Percentiles rank a stretch among this genome's conserved stretches.
These are phyloP conservation scores for Graphium sp. DNA, from an alignment of 2,329 filamentous ascomycete species.

Conservation along the genomic window DNA sequence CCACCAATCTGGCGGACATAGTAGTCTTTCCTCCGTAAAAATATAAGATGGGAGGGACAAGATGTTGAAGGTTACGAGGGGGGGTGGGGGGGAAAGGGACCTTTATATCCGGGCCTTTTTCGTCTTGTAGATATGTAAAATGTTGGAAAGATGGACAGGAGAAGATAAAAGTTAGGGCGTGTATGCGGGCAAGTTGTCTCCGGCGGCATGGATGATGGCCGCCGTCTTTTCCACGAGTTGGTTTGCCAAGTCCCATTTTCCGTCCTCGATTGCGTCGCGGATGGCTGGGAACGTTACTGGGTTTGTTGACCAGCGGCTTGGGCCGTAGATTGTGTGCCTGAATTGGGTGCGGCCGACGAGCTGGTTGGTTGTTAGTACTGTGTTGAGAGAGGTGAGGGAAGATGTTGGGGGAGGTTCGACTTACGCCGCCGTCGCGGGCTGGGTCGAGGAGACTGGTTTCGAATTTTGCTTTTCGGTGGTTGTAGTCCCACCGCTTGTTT, in stretches of 20 bases:
- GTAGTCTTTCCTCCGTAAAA: too few species aligned
- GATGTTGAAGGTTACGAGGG: too few species aligned
- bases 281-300: constrained; percentile 66
- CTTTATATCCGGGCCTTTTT: too few species aligned
- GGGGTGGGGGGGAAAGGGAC: too few species aligned
- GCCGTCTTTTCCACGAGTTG: constrained; percentile 56
- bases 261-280: constrained; percentile 57
- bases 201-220: constrained; percentile 46
- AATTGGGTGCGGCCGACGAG: constrained; percentile 80
- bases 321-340: constrained; percentile 83
- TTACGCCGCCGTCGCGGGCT: constrained; percentile 54
- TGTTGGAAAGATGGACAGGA: too few species aligned
- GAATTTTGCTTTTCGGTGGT: constrained; percentile 62
- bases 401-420: constrained; percentile 17
- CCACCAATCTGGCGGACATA: too few species aligned
- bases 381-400: constrained; percentile 1
- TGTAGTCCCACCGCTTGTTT: constrained; percentile 55
- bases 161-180: too few species aligned
- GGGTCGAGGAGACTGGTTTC: constrained; percentile 73
- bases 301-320: constrained; percentile 57
- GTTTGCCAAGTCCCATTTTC: constrained; percentile 54
- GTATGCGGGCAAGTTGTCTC: too few species aligned
- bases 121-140: too few species aligned
- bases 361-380: constrained; percentile 20
- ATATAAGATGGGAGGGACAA: too few species aligned